A percentile compares a stretch with the other conserved stretches of the same genome.
phyloP scores from a whole-genome alignment of 169 alveolate genomes.

The Blepharisma undulans region DNA sequence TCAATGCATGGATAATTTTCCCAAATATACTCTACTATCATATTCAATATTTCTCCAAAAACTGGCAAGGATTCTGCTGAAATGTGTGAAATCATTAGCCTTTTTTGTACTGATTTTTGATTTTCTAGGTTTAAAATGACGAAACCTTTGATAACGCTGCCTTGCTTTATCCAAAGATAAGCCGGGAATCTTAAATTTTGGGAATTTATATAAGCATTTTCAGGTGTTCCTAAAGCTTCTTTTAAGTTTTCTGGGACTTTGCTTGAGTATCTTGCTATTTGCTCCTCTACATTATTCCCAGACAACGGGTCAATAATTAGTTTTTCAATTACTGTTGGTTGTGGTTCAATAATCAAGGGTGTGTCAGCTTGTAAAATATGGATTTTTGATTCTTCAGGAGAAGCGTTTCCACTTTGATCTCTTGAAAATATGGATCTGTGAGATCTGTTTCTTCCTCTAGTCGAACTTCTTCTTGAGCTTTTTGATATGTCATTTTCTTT shows the following conservation, averaged over 20 bases:
- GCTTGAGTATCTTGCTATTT: not conserved
- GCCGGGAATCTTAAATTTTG: slow-evolving; percentile 14
- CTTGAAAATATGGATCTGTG: not conserved
- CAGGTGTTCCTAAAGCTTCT: not conserved
- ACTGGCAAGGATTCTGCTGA: not conserved
- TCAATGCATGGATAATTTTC: slow-evolving; percentile 7
- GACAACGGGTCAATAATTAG: not conserved
- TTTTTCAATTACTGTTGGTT: not conserved
- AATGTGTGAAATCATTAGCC: slow-evolving; percentile 14
- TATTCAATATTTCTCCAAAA: not conserved
- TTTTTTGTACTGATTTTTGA: slow-evolving; percentile 30
- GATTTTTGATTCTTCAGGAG: not conserved
- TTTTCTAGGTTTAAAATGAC: slow-evolving; percentile 1
- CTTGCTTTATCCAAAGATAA: not conserved
- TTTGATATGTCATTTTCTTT: not conserved
- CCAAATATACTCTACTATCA: not conserved
- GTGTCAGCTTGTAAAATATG: not conserved
- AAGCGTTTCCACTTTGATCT: not conserved
- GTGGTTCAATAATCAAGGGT: not conserved
- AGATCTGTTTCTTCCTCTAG: not conserved
- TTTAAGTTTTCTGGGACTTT: slow-evolving; percentile 23
- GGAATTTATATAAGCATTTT: not conserved
- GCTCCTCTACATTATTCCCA: not conserved
- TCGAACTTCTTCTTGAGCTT: not conserved
- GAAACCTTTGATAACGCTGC: not conserved